Base-by-base conservation (phyloP, 1,284 basidiomycete genomes). In the Mycosarcoma maydis region DNA sequence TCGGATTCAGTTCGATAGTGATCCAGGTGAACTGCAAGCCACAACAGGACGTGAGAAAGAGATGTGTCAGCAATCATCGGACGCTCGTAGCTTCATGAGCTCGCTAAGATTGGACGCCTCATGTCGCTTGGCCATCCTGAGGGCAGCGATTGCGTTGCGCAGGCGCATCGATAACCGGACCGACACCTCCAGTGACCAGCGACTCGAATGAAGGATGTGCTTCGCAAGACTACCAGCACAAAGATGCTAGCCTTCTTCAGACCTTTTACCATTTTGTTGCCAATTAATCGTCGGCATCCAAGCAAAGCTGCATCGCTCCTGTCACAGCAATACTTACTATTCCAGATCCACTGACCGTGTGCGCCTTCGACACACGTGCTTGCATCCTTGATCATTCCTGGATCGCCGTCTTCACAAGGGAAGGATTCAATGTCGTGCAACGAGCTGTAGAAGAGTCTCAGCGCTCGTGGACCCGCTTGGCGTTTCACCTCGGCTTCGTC, bases 331-430 rank as follows among this genome's bases (percentile, higher is more conserved):
- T 17, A 57, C 62, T 69, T 72, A 78, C 68, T 44, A 33, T 76
- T 82, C 74, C 77, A 80, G 17, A 96, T 91, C 83, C 90, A 88
- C 80, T 96, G 94, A 2, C 92, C 94, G 71, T 96, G 93, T 0
- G 89, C 85, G 6, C 90, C 90, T 55, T 91, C 88, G 14, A 92
- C 86, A 3, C 90, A 87, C 0, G 91, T 93, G 22, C 78, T 81
- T 2, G 93, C 93, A 8, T 93, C 92, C 82, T 91, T 89, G 24
- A 95, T 86, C 17, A 93, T 83, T 9, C 87, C 86, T 1, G 86
- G 73, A 80, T 92, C 90, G 0, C 94, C 93, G 48, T 94, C 91
- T 84, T 97, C 94, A 83, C 94, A 97, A 0, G 94, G 93, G 78
- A 90, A 96, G 2, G 91, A 94, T 51, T 69, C 85, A 41, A 97